A percentile compares a stretch with the other conserved stretches of the same genome.
Evolutionary conservation across 1,139 yeast genomes (phyloP).

Genomic region (Taphrina wiesneri): DNA sequence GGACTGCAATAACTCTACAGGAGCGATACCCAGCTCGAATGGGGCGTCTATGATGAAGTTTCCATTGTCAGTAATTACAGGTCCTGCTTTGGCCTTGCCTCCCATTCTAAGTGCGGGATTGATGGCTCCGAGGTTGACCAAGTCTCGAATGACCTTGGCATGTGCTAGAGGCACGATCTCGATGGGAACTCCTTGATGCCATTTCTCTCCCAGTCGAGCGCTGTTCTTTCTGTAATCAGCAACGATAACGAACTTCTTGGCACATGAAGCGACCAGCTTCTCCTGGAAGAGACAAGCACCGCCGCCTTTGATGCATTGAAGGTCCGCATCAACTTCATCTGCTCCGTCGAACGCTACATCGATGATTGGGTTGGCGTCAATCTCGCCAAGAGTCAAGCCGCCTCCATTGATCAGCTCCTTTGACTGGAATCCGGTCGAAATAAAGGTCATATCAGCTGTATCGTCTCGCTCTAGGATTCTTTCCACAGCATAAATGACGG

Average conservation of each 20-base stretch:
- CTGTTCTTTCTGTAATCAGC: constrained; percentile 89
- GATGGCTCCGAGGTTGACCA: constrained; percentile 65
- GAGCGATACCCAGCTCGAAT: constrained; percentile 74
- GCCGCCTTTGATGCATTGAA: constrained; percentile 95
- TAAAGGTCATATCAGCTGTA: constrained; percentile 60
- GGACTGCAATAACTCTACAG: constrained; percentile 48
- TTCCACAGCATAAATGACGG: constrained; percentile 95
- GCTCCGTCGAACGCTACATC: constrained; percentile 99
- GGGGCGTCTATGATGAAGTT: constrained; percentile 92
- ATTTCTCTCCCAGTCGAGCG: constrained; percentile 64
- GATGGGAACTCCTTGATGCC: constrained; percentile 93
- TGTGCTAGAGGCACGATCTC: constrained; percentile 92
- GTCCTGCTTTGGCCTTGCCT: constrained; percentile 92
- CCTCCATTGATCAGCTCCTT: constrained; percentile 79
- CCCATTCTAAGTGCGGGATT: constrained; percentile 76
- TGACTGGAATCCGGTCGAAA: constrained; percentile 97
- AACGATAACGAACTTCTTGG: constrained; percentile 75
- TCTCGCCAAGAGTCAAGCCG: constrained; percentile 72
- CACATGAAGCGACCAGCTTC: constrained; percentile 83
- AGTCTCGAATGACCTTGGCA: constrained; percentile 68
- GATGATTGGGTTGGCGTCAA: constrained; percentile 69
- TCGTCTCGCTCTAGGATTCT: constrained; percentile 68
- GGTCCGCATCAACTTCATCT: constrained; percentile 81
- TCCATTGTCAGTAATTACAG: constrained; percentile 95
- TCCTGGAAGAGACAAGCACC: constrained; percentile 98